Base-by-base conservation (phyloP, 331 rosid genomes). In the Pyrus hybrid region DNA sequence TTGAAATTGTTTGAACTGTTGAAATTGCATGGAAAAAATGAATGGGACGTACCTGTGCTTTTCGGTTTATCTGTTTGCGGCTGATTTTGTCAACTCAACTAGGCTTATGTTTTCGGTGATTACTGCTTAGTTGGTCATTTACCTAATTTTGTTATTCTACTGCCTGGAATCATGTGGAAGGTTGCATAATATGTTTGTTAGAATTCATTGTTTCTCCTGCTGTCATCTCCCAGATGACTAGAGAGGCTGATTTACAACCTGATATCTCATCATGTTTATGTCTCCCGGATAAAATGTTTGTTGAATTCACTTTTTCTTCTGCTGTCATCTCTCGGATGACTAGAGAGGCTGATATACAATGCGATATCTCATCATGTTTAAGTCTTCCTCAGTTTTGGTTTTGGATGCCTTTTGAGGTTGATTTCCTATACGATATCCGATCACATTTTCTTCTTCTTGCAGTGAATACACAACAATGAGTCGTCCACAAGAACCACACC, bases 401-500 rank as follows among this genome's bases (percentile, higher is more conserved):
- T 18, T 9, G 56, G 58, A 69, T 69, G 25, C 5, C 32, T 7
- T 63, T 6, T 4, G 4, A 10, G 32, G 23, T 68, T 63, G 70
- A 45, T 74, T 20, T 26, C n/a, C 29, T 18, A 16, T 13, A 11
- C 6, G 26, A 32, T 64, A 8, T 32, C 25, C 16, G 18, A 32
- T 28, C 9, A 12, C 13, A 37, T 29, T 45, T n/a, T 11, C 22
- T 6, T 41, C 47, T 41, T 63, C 23, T 79, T 72, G 76, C 85
- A 87, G 97, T 66, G 4, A 45, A 56, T 56, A 69, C 57, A 65
- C 69, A 56, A n/a, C 60, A 67, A 93, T 93, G 97, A 86, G 95
- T 76, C 87, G 84, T 20, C 78, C 91, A 77, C 96, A 85, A 64
- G 91, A 78, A 5, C 95, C 89, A 25, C 93, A 72, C 45, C 79